phyloP scores from a whole-genome alignment of 768 basidiomycete genomes.

The Serendipita sp. region DNA sequence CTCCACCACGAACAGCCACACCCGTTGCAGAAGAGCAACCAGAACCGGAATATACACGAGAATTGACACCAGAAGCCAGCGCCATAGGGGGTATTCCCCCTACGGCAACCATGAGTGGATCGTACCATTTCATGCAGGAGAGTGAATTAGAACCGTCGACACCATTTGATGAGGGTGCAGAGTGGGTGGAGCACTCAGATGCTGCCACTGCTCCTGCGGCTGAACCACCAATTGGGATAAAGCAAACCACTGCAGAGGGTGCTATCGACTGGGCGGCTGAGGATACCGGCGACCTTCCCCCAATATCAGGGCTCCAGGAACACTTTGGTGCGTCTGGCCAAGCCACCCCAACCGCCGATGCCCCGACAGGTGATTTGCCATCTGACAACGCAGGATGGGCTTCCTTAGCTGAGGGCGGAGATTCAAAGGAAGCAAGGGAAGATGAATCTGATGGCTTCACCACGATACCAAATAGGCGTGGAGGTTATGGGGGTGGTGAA shows the following conservation, averaged over 20 bases:
- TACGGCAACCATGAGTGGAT: slow-evolving; percentile 23
- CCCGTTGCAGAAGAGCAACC: neutral
- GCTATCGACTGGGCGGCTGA: slow-evolving; percentile 65
- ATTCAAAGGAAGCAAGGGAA: slow-evolving; percentile 15
- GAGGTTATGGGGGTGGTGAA: slow-evolving; percentile 30
- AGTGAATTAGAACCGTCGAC: slow-evolving; percentile 50
- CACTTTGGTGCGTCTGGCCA: slow-evolving; percentile 62
- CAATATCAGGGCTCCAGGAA: slow-evolving; percentile 59
- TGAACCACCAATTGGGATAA: slow-evolving; percentile 12
- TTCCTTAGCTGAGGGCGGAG: slow-evolving; percentile 22
- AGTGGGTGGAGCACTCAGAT: slow-evolving; percentile 41
- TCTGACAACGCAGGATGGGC: slow-evolving; percentile 46
- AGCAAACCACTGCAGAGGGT: neutral
- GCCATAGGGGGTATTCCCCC: slow-evolving; percentile 6
- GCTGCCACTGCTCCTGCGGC: slow-evolving; percentile 15
- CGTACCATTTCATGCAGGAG: slow-evolving; percentile 69
- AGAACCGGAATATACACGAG: slow-evolving; percentile 4
- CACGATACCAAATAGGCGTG: slow-evolving; percentile 10
- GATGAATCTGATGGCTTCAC: slow-evolving; percentile 12
- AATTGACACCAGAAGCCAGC: too few species aligned
- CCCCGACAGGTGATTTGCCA: neutral
- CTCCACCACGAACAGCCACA: slow-evolving; percentile 6
- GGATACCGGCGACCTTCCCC: slow-evolving; percentile 66
- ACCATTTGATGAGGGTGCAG: slow-evolving; percentile 35
- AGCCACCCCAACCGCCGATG: slow-evolving; percentile 35